Percentiles rank a stretch among this genome's conserved stretches.
Conservation (phyloP, 2,329 filamentous ascomycete species). For the Thelonectria olida region DNA sequence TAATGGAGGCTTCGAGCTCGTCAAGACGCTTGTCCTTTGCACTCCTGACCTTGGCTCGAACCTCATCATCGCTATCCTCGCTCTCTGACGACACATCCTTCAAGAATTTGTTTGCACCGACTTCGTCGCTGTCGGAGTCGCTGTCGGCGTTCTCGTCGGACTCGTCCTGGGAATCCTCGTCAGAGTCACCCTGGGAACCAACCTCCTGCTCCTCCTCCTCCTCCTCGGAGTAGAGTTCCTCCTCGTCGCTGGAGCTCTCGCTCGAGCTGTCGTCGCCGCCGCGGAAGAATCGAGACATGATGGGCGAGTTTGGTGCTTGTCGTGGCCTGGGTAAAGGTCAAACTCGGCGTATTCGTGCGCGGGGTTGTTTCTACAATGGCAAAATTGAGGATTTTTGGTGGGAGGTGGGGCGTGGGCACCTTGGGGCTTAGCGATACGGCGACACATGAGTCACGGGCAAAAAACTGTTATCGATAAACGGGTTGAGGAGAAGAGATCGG, state of each 20-base stretch:
- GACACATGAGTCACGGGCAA: constrained; percentile 32
- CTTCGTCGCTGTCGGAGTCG: constrained; percentile 72
- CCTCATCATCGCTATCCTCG: constrained; percentile 88
- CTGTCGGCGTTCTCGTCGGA: constrained; percentile 57
- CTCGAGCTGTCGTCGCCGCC: constrained; percentile 91
- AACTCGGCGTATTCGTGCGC: constrained; percentile 44
- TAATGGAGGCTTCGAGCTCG: constrained; percentile 89
- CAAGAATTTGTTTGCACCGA: constrained; percentile 86
- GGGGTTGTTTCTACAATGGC: constrained; percentile 48
- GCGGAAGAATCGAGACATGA: constrained; percentile 97
- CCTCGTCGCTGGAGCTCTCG: constrained; percentile 95
- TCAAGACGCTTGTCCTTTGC: constrained; percentile 97
- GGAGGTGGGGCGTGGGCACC: constrained; percentile 48
- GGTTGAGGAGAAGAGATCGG: neutral
- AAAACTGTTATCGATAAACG: constrained; percentile 29
- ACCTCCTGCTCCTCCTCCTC: constrained; percentile 59
- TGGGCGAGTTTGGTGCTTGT: constrained; percentile 52
- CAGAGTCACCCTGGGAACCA: constrained; percentile 56
- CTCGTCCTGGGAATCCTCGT: constrained; percentile 63
- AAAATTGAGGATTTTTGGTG: constrained; percentile 56
- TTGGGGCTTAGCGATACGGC: constrained; percentile 50
- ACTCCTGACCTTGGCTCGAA: constrained; percentile 89
- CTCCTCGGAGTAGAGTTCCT: constrained; percentile 81
- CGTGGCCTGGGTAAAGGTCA: constrained; percentile 40
- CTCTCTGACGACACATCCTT: constrained; percentile 76